Evolutionary conservation across 768 basidiomycete species (phyloP), one percentile per base, ranked within the genome.

Genomic region (Tricholoma bakamatsutake): DNA sequence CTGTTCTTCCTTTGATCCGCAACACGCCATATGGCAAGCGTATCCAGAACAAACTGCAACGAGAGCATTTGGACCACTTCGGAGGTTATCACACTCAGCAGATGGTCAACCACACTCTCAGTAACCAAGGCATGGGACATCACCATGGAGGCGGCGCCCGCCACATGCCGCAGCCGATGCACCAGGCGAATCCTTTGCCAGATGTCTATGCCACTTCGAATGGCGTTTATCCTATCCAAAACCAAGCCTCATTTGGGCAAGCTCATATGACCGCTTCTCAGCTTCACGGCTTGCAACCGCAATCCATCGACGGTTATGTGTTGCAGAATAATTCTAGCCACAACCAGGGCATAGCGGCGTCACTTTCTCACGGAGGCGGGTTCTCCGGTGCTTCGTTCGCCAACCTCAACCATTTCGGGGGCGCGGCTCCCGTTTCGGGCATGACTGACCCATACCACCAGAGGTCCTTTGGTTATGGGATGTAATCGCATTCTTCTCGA

Each of bases 11-110:
- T 2, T 80, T 98, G 64, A 99, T 99, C 67, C 90, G 97, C 66
- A 99, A 99, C 74, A 99, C 97, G 9, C 97, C 97, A 6, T 99
- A 99, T 64, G 97, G 97, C 63, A 99, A 99, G 77, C 87, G 97
- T 43, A 99, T 99, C 66, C 96, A 98, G 72, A 95, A 94, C 77
- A 98, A 98, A 74, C 77, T 98, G 53, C 95, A 97, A 72, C 91
- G 96, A 56, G 94, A 96, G 73, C 90, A 92, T 63, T 80, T 88
- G 72, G 89, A 90, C 61, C 79, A 75, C 54, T 86, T 78, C 58
- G 77, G 79, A 47, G 77, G 79, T 54, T 84, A 83, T 66, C 79
- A 82, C 56, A 78, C 77, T 65, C 83, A 83, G 62, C 69, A 77
- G 31, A 74, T 88, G 59, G 74, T 80, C 55, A 84, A 79, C 62